Evolutionary conservation across 1,284 basidiomycete genomes (phyloP), one percentile per base, ranked within the genome.

Genomic region (Melampsora americana): DNA sequence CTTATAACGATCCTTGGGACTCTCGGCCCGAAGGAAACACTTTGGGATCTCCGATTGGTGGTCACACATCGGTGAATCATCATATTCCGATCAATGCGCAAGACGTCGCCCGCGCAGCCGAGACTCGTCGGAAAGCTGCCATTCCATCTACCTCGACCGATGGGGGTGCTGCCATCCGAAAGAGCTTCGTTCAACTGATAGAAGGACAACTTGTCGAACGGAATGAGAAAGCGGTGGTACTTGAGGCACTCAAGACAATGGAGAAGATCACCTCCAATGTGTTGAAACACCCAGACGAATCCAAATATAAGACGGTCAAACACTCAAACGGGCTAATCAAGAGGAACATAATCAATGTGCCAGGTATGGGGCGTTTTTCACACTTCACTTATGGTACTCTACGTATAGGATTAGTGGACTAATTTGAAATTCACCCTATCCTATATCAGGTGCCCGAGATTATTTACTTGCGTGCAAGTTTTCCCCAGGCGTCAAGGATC

Each of bases 381-480:
- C 20, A 56, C n/a, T 23, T 7, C 5, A 56, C 50, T 53, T 53
- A 28, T 11, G n/a, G 23, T 56, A 1, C 12, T 44, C 42, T 44
- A 44, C 42, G 12, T 44, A 44, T 14, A 28, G 20, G 53, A 14
- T 12, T 28, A n/a, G 53, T 23, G 53, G 53, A 56, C 53, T 56
- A 28, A 56, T 28, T 23, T 53, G 50, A 64, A 35, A 30, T 64
- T 32, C n/a, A 23, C 28, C 9, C 18, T 30, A n/a, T 23, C n/a
- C 11, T 7, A 32, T 64, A 30, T 20, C 32, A 64, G 61, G 61
- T 64, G 61, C 61, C 7, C 28, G 35, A 28, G 35, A 39, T n/a
- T 64, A 64, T 64, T 28, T 64, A 39, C 61, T 32, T 30, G 61
- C 61, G 2, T 64, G 61, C 61, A 64, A 64, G 20, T 64, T 64